Base-by-base conservation (phyloP, 768 basidiomycete genomes). In the Leucosporidium creatinivorum region DNA sequence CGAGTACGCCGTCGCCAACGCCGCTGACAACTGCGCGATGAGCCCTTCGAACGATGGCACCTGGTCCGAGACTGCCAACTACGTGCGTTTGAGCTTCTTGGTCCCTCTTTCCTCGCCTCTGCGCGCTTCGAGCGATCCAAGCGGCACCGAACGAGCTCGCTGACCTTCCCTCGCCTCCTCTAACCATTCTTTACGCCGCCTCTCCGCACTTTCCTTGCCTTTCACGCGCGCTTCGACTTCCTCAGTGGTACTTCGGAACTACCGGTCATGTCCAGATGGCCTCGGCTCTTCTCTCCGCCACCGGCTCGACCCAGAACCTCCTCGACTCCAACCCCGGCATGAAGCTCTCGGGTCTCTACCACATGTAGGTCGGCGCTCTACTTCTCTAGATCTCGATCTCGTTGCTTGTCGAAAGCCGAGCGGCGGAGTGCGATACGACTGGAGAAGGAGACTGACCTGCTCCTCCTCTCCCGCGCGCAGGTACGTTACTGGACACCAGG, bases 11-110 rank as follows among this genome's bases (percentile, higher is more conserved):
- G 39, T 44, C 39, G 39, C 39, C 39, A 44, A 44, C 39, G 39
- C 58, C 25, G 44, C 44, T 61, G 73, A 80, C 64, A 90, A 91
- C 77, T 98, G 96, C 77, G 87, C 83, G 6, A 67, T 72, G 31
- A 80, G 76, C 21, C 68, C 74, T 1, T 68, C 74, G 17, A 77
- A 80, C 47, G 93, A 96, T 75, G 93, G 94, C 19, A 87, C 90
- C n/a, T 97, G 94, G 93, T 80, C 84, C 28, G 96, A 99, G 79
- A 96, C 93, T 0, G 82, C 89, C 47, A 91, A 98, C 79, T 94
- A 92, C 76, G 39, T 44, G 13, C 39, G 39, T 44, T 36, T 5
- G 5, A 6, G 8, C 39, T 17, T 13, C 15, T 44, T 17, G 3
- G 8, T 44, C 15, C 15, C 10, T 2, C 39, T 13, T 44, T 44